Conservation (phyloP, 352 stramenopile genomes). For the Pythium rhizo-oryzae region DNA sequence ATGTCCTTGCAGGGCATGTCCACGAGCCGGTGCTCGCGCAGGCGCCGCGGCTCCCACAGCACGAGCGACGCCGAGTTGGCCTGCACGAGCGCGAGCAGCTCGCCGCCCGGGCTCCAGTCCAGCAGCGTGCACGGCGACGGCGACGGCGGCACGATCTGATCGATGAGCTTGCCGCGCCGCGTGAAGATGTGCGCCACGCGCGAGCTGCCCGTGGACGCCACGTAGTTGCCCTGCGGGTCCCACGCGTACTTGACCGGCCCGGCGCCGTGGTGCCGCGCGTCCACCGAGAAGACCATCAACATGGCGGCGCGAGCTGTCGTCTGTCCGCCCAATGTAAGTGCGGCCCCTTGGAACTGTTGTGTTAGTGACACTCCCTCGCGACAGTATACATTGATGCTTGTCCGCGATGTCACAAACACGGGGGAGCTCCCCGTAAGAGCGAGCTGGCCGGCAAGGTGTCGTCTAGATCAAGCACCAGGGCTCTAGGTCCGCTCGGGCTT, state of each 20-base stretch:
- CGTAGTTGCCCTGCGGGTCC: constrained; percentile 75
- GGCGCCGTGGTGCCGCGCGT: constrained; percentile 71
- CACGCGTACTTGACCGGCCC: constrained; percentile 81
- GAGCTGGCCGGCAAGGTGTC: too few relatives aligned
- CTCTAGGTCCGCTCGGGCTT: too few relatives aligned
- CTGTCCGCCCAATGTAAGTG: too few relatives aligned
- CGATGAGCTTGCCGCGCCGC: constrained; percentile 68
- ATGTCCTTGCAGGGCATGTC: constrained; percentile 75
- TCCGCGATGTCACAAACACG: neutral
- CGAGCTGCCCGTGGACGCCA: constrained; percentile 74
- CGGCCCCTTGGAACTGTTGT: too few relatives aligned
- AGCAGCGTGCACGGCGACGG: constrained; percentile 72
- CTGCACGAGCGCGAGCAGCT: constrained; percentile 75
- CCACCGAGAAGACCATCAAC: constrained; percentile 84
- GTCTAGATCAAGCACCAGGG: too few relatives aligned
- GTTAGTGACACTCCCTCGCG: neutral
- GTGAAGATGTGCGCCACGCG: constrained; percentile 80
- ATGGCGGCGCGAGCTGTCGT: constrained; percentile 31
- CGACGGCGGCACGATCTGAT: constrained; percentile 79
- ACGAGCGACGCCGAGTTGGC: constrained; percentile 72
- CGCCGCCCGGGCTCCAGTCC: constrained; percentile 71
- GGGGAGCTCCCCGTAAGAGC: too few relatives aligned
- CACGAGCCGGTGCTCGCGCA: constrained; percentile 63
- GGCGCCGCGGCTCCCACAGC: constrained; percentile 70
- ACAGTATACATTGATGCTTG: too few relatives aligned